Evolutionary conservation across 257 asterid genomes (phyloP), one percentile per base, ranked within the genome.

Genomic region (Solanum rostratum): DNA sequence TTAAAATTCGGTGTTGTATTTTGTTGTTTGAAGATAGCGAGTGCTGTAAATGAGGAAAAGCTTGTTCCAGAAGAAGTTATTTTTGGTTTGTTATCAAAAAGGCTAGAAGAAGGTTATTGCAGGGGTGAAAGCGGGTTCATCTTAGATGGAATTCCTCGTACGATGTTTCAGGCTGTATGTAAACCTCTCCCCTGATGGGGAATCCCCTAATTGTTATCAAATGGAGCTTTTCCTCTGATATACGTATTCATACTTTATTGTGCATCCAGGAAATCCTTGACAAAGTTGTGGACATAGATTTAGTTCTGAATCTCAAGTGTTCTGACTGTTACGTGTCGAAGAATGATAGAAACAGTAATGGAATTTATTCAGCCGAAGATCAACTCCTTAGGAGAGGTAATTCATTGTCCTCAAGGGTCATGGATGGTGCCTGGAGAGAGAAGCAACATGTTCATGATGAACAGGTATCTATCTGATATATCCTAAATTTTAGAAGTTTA

Each of bases 51-150:
- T 86, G 90, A 88, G 83, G 97, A 97, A 81, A 91, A 93, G 84
- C 90, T 93, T 50, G 98, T 96, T 14, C 94, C 95, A 0, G 98
- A 93, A 83, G 96, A 92, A 27, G 94, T 93, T 46, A 92, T 95
- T 84, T 93, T 95, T 83, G 94, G 92, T 60, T 91, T 96, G 84
- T 83, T 96, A 71, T 91, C 98, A 8, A 92, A 91, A 89, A 92
- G 98, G 86, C 92, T 96, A 78, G 97, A 96, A 87, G 99, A 95
- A 90, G 98, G 97, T 57, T 89, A 90, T 65, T 76, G 89, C 88
- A 90, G 93, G 76, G 98, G 98, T 78, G 98, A 96, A 95, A 91
- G 86, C 52, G 99, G 99, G 19, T 96, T 93, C 90, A 95, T 96
- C 83, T 86, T 96, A 90, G 97, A 95, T 85, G 99, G 99, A 65